Percentiles rank a stretch among this genome's conserved stretches.
Evolutionary conservation across 257 asterid species (phyloP).

Genomic region (Eustoma russellianum): DNA sequence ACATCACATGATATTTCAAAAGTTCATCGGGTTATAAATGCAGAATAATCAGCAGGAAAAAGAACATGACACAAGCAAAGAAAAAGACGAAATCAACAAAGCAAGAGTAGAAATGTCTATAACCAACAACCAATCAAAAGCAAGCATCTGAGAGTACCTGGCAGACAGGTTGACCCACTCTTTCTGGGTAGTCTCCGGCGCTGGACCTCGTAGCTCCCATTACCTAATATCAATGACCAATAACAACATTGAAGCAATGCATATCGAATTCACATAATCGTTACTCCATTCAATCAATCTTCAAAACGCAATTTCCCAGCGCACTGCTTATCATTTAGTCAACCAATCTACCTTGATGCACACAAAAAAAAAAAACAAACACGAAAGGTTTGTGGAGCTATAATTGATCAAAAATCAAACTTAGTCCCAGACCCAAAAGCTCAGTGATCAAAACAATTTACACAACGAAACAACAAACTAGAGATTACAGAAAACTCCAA

Average conservation of each 20-base stretch:
- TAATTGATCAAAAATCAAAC: constrained; percentile 8
- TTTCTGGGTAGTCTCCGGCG: constrained; percentile 75
- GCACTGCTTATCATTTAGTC: background rate
- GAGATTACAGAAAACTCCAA: background rate
- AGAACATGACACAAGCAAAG: constrained; percentile 3
- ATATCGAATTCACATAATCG: constrained; percentile 11
- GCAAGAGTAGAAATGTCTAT: constrained; percentile 11
- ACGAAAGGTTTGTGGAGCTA: constrained; percentile 4
- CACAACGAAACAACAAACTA: constrained; percentile 5
- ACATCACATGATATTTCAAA: constrained; percentile 15
- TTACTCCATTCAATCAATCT: constrained; percentile 3
- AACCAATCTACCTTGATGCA: constrained; percentile 11
- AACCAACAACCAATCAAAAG: constrained; percentile 10
- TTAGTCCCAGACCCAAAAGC: constrained; percentile 3
- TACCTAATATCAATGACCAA: constrained; percentile 34
- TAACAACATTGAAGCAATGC: constrained; percentile 14
- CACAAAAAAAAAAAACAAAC: constrained; percentile 17
- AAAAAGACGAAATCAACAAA: constrained; percentile 8
- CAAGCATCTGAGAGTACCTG: constrained; percentile 37
- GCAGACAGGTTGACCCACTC: constrained; percentile 69
- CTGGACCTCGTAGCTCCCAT: constrained; percentile 57
- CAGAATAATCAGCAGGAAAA: background rate
- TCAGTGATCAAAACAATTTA: constrained; percentile 28
- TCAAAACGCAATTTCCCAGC: constrained; percentile 14
- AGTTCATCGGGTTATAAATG: constrained; percentile 9